Evolutionary conservation across 164 flowering plant species (phyloP).

Genomic region (Brasenia schreberi): DNA sequence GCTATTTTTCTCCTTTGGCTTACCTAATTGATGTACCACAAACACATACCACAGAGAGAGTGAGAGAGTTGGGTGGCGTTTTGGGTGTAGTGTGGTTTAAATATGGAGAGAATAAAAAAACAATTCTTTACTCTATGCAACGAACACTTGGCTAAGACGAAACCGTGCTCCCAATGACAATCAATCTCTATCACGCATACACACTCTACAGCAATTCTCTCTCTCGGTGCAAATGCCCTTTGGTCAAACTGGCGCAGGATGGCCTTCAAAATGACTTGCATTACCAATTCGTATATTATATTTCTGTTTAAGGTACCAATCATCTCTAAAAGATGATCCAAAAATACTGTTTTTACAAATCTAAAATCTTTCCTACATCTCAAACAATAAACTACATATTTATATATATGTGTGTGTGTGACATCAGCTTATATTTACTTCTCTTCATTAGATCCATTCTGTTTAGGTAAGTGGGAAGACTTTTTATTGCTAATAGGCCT

Average conservation of each 20-base stretch:
- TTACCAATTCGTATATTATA: too few relatives aligned
- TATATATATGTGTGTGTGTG: too few relatives aligned
- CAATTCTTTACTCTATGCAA: neutral
- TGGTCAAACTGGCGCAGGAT: neutral
- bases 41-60: constrained; percentile 1
- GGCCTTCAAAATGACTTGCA: too few relatives aligned
- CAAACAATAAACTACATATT: too few relatives aligned
- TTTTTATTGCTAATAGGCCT: too few relatives aligned
- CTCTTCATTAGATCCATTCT: too few relatives aligned
- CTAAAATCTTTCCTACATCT: too few relatives aligned
- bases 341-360: too few relatives aligned
- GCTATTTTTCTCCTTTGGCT: constrained; percentile 6
- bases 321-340: too few relatives aligned
- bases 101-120: neutral
- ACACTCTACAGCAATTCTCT: neutral
- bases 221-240: neutral
- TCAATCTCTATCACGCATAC: neutral
- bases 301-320: too few relatives aligned
- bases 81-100: constrained; percentile 7
- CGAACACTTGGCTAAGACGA: constrained; percentile 37
- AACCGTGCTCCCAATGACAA: constrained; percentile 48
- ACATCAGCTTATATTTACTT: too few relatives aligned
- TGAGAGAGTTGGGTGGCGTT: constrained; percentile 3
- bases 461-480: too few relatives aligned
- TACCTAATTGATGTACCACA: constrained; percentile 44